Evolutionary conservation across 352 stramenopile species (phyloP).

Genomic region (Globisporangium ultimum): DNA sequence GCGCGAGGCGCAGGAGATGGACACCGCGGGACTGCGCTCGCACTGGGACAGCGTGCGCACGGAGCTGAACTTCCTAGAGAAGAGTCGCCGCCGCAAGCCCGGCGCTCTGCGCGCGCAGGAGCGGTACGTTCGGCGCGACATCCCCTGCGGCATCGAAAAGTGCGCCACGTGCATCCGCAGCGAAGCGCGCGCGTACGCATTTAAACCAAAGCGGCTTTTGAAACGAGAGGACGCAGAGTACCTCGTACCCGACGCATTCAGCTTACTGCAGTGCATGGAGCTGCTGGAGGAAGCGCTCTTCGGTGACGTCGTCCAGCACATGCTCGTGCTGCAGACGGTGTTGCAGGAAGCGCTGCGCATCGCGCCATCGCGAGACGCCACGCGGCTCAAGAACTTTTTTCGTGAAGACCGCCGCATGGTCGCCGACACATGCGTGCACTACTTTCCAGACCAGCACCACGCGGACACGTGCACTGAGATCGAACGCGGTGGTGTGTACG

Average conservation of each 20-base stretch:
- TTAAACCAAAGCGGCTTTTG: slow-evolving; percentile 25
- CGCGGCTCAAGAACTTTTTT: slow-evolving; percentile 67
- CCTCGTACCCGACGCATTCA: slow-evolving; percentile 69
- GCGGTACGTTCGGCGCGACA: slow-evolving; percentile 65
- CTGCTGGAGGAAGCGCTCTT: slow-evolving; percentile 63
- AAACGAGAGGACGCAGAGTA: slow-evolving; percentile 41
- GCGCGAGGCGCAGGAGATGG: slow-evolving; percentile 15
- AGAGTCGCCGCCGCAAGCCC: slow-evolving; percentile 68
- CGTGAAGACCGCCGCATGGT: slow-evolving; percentile 47
- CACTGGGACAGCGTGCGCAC: slow-evolving; percentile 55
- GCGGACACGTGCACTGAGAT: slow-evolving; percentile 46
- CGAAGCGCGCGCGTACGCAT: slow-evolving; percentile 11
- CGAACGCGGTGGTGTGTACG: slow-evolving; percentile 13
- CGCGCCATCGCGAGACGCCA: slow-evolving; percentile 61
- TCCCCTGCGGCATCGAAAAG: slow-evolving; percentile 59
- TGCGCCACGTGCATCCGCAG: slow-evolving; percentile 38
- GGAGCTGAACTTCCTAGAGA: slow-evolving; percentile 68
- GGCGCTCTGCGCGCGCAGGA: slow-evolving; percentile 68
- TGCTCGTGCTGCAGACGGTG: slow-evolving; percentile 77
- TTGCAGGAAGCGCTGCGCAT: slow-evolving; percentile 56
- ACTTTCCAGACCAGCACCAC: slow-evolving; percentile 78
- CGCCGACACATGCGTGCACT: slow-evolving; percentile 38
- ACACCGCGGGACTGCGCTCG: slow-evolving; percentile 7
- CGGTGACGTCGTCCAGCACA: slow-evolving; percentile 23
- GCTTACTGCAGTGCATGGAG: slow-evolving; percentile 74